A percentile compares a stretch with the other conserved stretches of the same genome.
These are phyloP conservation scores for Scutellaria galericulata DNA, from an alignment of 257 asterid genomes.

Conservation along the genomic window DNA sequence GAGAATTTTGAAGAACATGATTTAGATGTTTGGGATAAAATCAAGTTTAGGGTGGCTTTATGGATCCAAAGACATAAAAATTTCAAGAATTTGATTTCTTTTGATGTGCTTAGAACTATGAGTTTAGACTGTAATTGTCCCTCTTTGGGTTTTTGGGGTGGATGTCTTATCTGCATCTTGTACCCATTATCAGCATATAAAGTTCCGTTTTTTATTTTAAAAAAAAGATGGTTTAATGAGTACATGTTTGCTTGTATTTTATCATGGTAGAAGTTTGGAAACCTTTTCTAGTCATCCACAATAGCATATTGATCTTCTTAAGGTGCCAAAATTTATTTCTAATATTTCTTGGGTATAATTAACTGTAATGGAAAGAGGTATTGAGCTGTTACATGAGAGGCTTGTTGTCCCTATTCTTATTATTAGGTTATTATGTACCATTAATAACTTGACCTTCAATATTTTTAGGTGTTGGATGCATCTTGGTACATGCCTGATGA, in stretches of 20 bases:
- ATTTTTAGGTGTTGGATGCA: slow-evolving; percentile 86
- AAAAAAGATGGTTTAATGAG: background rate
- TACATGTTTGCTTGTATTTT: background rate
- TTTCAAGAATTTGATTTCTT: no score
- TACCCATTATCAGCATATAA: no score
- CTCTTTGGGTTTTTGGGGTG: no score
- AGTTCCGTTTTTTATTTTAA: no score
- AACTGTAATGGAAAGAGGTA: background rate
- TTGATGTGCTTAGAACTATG: no score
- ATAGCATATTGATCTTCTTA: slow-evolving; percentile 23
- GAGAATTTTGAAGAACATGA: no score
- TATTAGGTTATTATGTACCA: slow-evolving; percentile 5
- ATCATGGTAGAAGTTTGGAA: slow-evolving; percentile 8
- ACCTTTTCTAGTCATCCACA: background rate
- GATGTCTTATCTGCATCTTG: no score
- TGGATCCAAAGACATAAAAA: no score
- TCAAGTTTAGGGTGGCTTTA: no score
- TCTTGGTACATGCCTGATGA: slow-evolving; percentile 99
- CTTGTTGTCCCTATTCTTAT: slow-evolving; percentile 12
- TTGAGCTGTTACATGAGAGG: background rate
- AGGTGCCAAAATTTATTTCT: slow-evolving; percentile 20
- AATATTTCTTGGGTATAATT: background rate
- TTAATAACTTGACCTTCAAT: slow-evolving; percentile 21
- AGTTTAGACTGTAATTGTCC: no score
- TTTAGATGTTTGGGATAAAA: no score